Base-by-base conservation (phyloP, 2,329 filamentous ascomycete genomes). In the Verticillium isaacii region DNA sequence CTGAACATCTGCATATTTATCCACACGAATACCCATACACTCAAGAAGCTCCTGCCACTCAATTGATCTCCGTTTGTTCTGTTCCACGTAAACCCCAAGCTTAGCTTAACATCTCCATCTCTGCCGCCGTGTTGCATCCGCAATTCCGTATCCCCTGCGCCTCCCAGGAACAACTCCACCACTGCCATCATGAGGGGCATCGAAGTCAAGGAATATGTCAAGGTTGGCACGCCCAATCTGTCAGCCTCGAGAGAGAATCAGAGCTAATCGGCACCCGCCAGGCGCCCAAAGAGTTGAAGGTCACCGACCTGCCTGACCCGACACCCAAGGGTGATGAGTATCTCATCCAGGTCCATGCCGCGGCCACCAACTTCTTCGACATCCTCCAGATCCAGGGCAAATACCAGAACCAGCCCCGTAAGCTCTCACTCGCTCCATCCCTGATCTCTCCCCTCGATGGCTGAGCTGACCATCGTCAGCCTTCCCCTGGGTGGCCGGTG, bases 351-450 rank as follows among this genome's bases (percentile, higher is more conserved):
- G 90, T 98, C 70, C 91, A 92, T 76, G 92, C 94, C 56, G 85
- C 90, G 0, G 94, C 92, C 23, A 91, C 92, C 70, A 98, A 98
- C 79, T 98, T 98, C 84, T 98, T 97, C 80, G 94, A 98, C 74
- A 90, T 97, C 62, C 86, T 98, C 60, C 94, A 98, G 73, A 92
- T 97, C 71, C 89, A 92, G 71, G 94, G 94, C 61, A 96, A 96
- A 85, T 98, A 98, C 78, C 94, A 98, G 73, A 85, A 92, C 73
- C 93, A 97, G 70, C 93, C 93, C 0, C 87, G 83, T 85, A 3
- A 17, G 39, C 58, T 34, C 29, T 29, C 23, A 25, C 6, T n/a
- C 8, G 3, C 8, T 14, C 11, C 17, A 50, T 25, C n/a, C n/a
- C 9, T 5, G 3, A 3, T 12, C 8, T 1, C 11, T 8, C 3